phyloP scores from a whole-genome alignment of 2,329 filamentous ascomycete genomes.

The Exophiala aquamarina region DNA sequence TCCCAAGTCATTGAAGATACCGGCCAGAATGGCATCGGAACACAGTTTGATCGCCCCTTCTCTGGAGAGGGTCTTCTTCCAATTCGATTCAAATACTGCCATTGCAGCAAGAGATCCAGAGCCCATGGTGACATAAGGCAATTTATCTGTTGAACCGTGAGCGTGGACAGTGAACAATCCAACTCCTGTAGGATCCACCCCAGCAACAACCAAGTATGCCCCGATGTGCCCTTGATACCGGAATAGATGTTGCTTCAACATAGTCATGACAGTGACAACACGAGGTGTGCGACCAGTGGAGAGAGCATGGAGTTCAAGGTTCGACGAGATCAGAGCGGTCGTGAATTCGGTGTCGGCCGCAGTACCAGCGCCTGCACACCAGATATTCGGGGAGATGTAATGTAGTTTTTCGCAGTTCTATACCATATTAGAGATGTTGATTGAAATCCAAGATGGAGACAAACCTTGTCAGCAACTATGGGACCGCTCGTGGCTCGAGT shows the following conservation, averaged over 20 bases:
- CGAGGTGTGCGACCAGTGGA: slow-evolving; percentile 95
- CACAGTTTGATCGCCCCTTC: slow-evolving; percentile 82
- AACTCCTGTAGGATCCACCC: slow-evolving; percentile 90
- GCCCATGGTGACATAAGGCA: slow-evolving; percentile 99
- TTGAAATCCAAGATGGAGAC: slow-evolving; percentile 9
- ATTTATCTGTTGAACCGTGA: slow-evolving; percentile 96
- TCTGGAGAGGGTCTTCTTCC: slow-evolving; percentile 74
- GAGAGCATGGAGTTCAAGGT: slow-evolving; percentile 94
- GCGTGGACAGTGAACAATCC: slow-evolving; percentile 98
- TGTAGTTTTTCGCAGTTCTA: slow-evolving; percentile 99
- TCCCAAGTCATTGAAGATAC: slow-evolving; percentile 98
- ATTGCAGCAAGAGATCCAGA: slow-evolving; percentile 94
- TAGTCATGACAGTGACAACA: slow-evolving; percentile 98
- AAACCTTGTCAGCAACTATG: slow-evolving; percentile 95
- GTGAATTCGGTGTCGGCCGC: slow-evolving; percentile 99
- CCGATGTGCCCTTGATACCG: slow-evolving; percentile 96
- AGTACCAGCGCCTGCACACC: slow-evolving; percentile 97
- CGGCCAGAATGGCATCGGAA: slow-evolving; percentile 85
- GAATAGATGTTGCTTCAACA: slow-evolving; percentile 99
- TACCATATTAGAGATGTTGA: slow-evolving; percentile 4
- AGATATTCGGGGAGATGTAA: slow-evolving; percentile 98
- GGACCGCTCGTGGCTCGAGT: slow-evolving; percentile 95
- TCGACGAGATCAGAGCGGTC: slow-evolving; percentile 95
- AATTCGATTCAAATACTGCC: slow-evolving; percentile 95
- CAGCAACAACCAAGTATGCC: slow-evolving; percentile 94